A percentile compares a stretch with the other conserved stretches of the same genome.
Evolutionary conservation across 2,329 filamentous ascomycete genomes (phyloP).

Genomic region (Fusarium cyanostomum): DNA sequence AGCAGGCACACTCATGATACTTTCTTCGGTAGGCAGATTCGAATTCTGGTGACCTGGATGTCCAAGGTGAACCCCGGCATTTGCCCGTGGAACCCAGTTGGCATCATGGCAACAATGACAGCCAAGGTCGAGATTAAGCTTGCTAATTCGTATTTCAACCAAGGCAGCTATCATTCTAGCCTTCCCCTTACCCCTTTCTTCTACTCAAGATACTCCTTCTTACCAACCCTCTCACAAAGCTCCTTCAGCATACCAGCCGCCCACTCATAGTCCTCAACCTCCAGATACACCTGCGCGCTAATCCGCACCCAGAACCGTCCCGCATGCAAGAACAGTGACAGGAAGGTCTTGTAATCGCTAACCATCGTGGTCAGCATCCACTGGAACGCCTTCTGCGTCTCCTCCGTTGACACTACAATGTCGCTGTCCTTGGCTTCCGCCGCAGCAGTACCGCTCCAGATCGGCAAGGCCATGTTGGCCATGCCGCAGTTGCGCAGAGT

Average conservation of each 20-base stretch:
- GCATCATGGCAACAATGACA: too few species aligned
- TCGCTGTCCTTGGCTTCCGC: conserved; percentile 43
- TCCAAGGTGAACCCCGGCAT: too few species aligned
- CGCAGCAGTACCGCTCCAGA: conserved; percentile 53
- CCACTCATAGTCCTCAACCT: conserved; percentile 80
- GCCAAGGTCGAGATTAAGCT: too few species aligned
- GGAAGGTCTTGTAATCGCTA: conserved; percentile 74
- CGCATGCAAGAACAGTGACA: conserved; percentile 70
- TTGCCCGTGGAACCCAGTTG: too few species aligned
- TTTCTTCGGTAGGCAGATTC: not conserved
- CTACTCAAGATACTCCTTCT: conserved; percentile 46
- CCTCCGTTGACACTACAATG: conserved; percentile 43
- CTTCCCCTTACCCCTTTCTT: not conserved
- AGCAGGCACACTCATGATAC: not conserved
- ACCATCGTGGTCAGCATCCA: conserved; percentile 68
- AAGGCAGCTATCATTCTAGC: too few species aligned
- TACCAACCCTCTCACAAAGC: conserved; percentile 53
- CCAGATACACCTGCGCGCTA: conserved; percentile 87
- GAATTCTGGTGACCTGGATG: too few species aligned
- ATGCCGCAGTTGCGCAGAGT: conserved; percentile 74
- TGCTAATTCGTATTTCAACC: too few species aligned
- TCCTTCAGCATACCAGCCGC: conserved; percentile 66
- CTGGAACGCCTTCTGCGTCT: conserved; percentile 54
- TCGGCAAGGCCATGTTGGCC: conserved; percentile 77
- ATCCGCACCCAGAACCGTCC: conserved; percentile 75